Evolutionary conservation across 768 basidiomycete species (phyloP), one percentile per base, ranked within the genome.

Genomic region (Trametes gibbosa): DNA sequence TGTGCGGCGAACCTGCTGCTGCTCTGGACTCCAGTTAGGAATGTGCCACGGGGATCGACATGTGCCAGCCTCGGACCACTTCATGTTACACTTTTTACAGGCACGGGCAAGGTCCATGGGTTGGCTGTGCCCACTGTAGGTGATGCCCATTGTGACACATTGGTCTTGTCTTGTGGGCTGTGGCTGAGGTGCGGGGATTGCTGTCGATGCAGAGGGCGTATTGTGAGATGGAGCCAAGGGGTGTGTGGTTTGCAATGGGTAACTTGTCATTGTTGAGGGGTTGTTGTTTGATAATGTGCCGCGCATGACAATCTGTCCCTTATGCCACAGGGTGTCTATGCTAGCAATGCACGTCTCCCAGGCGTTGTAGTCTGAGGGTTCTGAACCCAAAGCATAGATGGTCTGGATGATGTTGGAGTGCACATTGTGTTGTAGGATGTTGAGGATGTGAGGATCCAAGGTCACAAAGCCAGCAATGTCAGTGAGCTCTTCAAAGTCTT

Each of bases 81-180:
- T 63, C 9, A 32, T 51, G 12, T 27, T 21, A 6, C 59, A 50
- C 23, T 58, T 49, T 5, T 19, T 2, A 41, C 57, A 48, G 8
- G 53, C 43, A 8, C 42, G 46, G 43, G 58, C 58, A 0, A 67
- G 13, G 21, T 67, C 66, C 64, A 65, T 67, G 17, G 58, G 62
- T 34, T 65, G 58, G 13, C 66, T 64, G 7, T 50, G 58, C 3
- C 66, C 64, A 2, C 47, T n/a, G 13, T 48, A 66, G 2, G 56
- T 61, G 8, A 51, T 35, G 1, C 64, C 59, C 13, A 46, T 60
- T 1, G 21, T 16, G 37, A 58, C 50, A 1, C 9, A 12, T 1
- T 21, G 42, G 23, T 16, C 54, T n/a, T n/a, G n/a, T n/a, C n/a
- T n/a, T n/a, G n/a, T n/a, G n/a, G 23, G 23, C 14, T 45, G 32